Base-by-base conservation (phyloP, 441 rosid genomes). In the Mallotus japonicus region DNA sequence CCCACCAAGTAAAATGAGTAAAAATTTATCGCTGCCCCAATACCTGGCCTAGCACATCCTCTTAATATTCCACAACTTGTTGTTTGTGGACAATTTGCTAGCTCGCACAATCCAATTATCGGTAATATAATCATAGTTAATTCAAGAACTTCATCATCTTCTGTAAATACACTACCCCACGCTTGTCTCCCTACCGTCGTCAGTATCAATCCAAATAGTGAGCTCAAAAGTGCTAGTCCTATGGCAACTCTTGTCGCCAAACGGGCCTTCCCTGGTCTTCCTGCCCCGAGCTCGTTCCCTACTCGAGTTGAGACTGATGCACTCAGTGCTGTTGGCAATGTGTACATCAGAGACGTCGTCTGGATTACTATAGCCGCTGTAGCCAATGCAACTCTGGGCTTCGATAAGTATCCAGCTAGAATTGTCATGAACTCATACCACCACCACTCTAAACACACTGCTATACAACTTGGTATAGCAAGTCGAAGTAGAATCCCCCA, bases 341-440 rank as follows among this genome's bases (percentile, higher is more conserved):
- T 88, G 82, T 93, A 93, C 90, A 93, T 80, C 1, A 93, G 84
- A 0, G 98, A 89, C 0, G 97, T 93, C 0, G 97, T 93, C 70
- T 91, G 98, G 10, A 93, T 93, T 20, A 93, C 87, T 8, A 93
- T 87, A 0, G 97, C 93, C 0, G 98, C 85, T 0, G 95, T 84
- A 0, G 97, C 96, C 0, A 93, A 77, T 0, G 96, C 83, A 0
- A 86, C 92, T 0, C 47, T 78, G 6, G 97, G 95, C 9, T 80
- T 78, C 0, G 75, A 75, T n/a, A 92, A 84, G 58, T 90, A 89
- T 0, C 98, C 98, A 0, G 97, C 85, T 6, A 83, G 83, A 22
- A 94, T 83, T 11, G 97, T 90, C 98, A 94, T 92, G 82, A 94
- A 79, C 69, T 94, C 97, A 32, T 92, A 94, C 98, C 98, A 94